Evolutionary conservation across 139 green algal species (phyloP).

Genomic region (Picochlorum sp.): DNA sequence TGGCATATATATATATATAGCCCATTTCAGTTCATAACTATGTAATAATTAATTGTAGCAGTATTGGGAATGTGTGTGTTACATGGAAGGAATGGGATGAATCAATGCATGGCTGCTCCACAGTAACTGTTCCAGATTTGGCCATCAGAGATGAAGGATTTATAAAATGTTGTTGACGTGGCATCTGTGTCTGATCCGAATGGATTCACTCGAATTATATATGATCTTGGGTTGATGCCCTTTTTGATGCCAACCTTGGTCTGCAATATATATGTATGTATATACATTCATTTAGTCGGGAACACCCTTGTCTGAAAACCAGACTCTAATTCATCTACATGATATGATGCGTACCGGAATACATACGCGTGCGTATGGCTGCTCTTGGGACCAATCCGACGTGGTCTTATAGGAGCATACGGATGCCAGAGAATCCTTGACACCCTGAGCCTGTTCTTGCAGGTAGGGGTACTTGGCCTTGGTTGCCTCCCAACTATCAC

Average conservation of each 20-base stretch:
- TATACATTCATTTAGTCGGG: background rate
- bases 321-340: background rate
- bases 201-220: constrained; percentile 2
- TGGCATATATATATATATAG: no score
- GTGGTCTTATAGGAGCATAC: background rate
- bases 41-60: no score
- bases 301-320: background rate
- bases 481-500: constrained; percentile 1
- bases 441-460: background rate
- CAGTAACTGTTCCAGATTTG: constrained; percentile 1
- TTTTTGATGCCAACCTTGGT: background rate
- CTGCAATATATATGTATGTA: background rate
- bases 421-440: background rate
- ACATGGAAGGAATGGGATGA: no score
- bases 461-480: constrained; percentile 2
- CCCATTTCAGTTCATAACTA: no score
- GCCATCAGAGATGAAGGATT: constrained; percentile 1
- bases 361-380: background rate
- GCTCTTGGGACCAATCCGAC: background rate
- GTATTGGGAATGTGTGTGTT: no score
- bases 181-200: background rate
- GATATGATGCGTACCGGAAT: background rate
- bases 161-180: background rate
- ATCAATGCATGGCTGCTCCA: background rate
- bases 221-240: background rate